Percentiles rank a stretch among this genome's conserved stretches.
Conservation (phyloP, 2,329 filamentous ascomycete species). For the Colletotrichum spaethianum region DNA sequence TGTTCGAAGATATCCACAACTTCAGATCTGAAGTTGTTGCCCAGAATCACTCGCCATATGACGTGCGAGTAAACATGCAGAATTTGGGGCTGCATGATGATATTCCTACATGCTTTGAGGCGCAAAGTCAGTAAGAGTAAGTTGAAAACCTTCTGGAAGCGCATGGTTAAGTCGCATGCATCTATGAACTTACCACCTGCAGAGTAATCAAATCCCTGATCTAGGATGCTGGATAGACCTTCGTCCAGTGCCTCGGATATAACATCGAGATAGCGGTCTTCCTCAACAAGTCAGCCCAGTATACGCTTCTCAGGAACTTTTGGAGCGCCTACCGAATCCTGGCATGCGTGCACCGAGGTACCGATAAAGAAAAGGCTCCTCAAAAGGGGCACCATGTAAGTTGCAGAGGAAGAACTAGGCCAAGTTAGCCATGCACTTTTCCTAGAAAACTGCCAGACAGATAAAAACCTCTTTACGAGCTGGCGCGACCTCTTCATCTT, state of each 20-base stretch:
- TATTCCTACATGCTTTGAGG: background rate
- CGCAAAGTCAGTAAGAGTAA: background rate
- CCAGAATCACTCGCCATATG: slow-evolving; percentile 30
- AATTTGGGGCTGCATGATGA: slow-evolving; percentile 36
- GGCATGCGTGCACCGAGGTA: slow-evolving; percentile 33
- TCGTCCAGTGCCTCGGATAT: slow-evolving; percentile 31
- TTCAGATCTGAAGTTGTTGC: slow-evolving; percentile 16
- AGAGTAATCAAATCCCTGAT: background rate
- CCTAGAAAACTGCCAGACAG: background rate
- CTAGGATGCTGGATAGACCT: slow-evolving; percentile 14
- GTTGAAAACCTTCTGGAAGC: background rate
- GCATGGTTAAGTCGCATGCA: no score
- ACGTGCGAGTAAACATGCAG: slow-evolving; percentile 34
- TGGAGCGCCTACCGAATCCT: slow-evolving; percentile 14
- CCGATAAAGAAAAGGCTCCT: slow-evolving; percentile 27
- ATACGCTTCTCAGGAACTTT: fast-evolving
- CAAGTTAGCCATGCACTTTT: background rate
- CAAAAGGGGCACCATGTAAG: slow-evolving; percentile 31
- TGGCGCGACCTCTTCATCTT: slow-evolving; percentile 30
- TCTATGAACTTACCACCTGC: background rate
- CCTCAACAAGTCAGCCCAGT: background rate
- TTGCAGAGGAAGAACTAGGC: slow-evolving; percentile 33
- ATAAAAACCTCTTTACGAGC: slow-evolving; percentile 27
- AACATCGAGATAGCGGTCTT: slow-evolving; percentile 30
- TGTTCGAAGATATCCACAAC: slow-evolving; percentile 26